Evolutionary conservation across 495 filamentous ascomycete genomes (phyloP), one percentile per base, ranked within the genome.

Genomic region (Penicillium diatomitis): DNA sequence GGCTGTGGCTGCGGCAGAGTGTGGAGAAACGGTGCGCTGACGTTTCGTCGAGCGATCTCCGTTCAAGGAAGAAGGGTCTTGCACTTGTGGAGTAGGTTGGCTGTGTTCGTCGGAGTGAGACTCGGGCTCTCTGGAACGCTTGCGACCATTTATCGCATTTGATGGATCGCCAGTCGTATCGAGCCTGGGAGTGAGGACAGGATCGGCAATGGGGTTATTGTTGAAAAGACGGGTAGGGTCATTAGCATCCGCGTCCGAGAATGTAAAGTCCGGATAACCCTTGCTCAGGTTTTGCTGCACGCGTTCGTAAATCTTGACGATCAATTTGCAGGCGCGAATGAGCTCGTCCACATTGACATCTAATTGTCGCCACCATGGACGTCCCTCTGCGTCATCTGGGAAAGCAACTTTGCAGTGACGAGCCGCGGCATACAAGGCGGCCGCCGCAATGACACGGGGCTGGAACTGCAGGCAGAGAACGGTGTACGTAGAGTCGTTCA

Each of bases 401-500:
- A 97, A 85, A 7, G 72, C 75, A 5, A 87, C 75, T 20, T 78
- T 71, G 38, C 76, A 84, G 41, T 87, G 80, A 29, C 79, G 77
- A 11, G 85, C 81, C 11, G 87, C 87, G 44, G 87, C 90, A 65
- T 94, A 96, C 36, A 98, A 78, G 8, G 90, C 83, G 9, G 85
- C 84, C 36, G 90, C 84, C 35, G 90, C 87, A 46, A 98, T 86
- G 11, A 85, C 85, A 35, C 82, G 80, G 29, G 87, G 76, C 2
- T 80, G 76, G 62, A 88, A 87, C 29, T 90, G 70, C n/a, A 99
- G 75, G 46, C 89, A 94, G 20, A 97, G 71, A 42, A 83, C 79
- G 12, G 90, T 96, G 45, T 91, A 78, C 49, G 76, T 84, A 8
- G 83, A 81, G 66, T 99, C 92, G 66, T 92, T 96, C 46, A 95